phyloP scores from a whole-genome alignment of 2,329 filamentous ascomycete species.

The Trichoderma sp. region DNA sequence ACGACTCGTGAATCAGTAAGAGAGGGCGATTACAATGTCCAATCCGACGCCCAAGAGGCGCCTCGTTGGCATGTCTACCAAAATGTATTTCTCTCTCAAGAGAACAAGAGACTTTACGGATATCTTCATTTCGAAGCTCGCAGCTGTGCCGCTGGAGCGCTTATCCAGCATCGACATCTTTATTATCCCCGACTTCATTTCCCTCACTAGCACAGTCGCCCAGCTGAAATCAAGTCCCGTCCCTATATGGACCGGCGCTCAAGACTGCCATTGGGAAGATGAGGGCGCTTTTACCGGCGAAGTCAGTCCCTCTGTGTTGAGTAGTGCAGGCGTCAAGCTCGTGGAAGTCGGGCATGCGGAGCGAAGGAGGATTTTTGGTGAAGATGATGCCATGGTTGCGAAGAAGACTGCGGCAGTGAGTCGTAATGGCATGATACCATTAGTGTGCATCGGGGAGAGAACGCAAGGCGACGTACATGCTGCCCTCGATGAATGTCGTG shows the following conservation, averaged over 20 bases:
- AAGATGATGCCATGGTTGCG: slow-evolving; percentile 66
- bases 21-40: slow-evolving; percentile 12
- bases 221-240: slow-evolving; percentile 41
- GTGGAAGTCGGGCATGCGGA: slow-evolving; percentile 83
- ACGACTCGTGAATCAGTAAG: neutral
- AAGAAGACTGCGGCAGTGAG: slow-evolving; percentile 67
- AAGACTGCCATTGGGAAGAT: slow-evolving; percentile 70
- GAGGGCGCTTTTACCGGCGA: slow-evolving; percentile 74
- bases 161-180: slow-evolving; percentile 64
- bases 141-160: slow-evolving; percentile 40
- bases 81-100: slow-evolving; percentile 72
- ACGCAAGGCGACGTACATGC: slow-evolving; percentile 47
- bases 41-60: slow-evolving; percentile 44
- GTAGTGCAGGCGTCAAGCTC: slow-evolving; percentile 64
- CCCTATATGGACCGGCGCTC: slow-evolving; percentile 63
- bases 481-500: slow-evolving; percentile 63
- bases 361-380: slow-evolving; percentile 66
- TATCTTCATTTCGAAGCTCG: slow-evolving; percentile 45
- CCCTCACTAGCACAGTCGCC: slow-evolving; percentile 52
- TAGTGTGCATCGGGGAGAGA: slow-evolving; percentile 78
- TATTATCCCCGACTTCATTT: slow-evolving; percentile 74
- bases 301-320: slow-evolving; percentile 65
- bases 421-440: slow-evolving; percentile 67
- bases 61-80: slow-evolving; percentile 70
- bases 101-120: slow-evolving; percentile 57